Conservation (phyloP, 108 stramenopile species). For the Schizochytrium sp. region DNA sequence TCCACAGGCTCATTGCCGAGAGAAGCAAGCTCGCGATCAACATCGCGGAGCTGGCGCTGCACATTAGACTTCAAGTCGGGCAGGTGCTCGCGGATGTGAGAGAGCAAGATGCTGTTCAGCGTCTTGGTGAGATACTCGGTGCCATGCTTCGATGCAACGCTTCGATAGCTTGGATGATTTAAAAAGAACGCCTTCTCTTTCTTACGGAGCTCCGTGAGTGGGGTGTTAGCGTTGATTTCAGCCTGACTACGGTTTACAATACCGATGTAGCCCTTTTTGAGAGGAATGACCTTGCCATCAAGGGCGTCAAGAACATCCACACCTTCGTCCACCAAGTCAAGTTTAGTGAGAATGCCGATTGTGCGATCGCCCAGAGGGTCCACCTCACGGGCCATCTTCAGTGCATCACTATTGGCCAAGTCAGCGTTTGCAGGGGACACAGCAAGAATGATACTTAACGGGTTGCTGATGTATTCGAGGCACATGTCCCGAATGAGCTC, state of each 20-base stretch:
- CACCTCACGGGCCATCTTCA: slow-evolving; percentile 91
- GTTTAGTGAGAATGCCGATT: slow-evolving; percentile 96
- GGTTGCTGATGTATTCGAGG: slow-evolving; percentile 88
- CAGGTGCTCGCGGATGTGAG: slow-evolving; percentile 95
- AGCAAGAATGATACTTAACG: slow-evolving; percentile 95
- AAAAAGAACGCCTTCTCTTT: slow-evolving; percentile 93
- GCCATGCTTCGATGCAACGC: slow-evolving; percentile 32
- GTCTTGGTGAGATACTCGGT: slow-evolving; percentile 62
- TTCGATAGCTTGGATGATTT: slow-evolving; percentile 87
- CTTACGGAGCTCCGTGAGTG: slow-evolving; percentile 82
- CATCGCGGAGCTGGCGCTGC: slow-evolving; percentile 86
- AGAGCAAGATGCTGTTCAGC: slow-evolving; percentile 90
- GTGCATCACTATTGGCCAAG: slow-evolving; percentile 94
- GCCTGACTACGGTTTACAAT: slow-evolving; percentile 96
- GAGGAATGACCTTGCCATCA: slow-evolving; percentile 88
- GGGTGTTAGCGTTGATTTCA: slow-evolving; percentile 88
- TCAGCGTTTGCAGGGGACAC: slow-evolving; percentile 96
- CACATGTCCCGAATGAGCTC: slow-evolving; percentile 92
- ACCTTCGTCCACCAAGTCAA: slow-evolving; percentile 98
- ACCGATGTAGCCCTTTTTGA: slow-evolving; percentile 92
- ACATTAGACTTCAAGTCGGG: slow-evolving; percentile 94
- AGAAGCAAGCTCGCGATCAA: slow-evolving; percentile 86
- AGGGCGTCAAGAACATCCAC: slow-evolving; percentile 91
- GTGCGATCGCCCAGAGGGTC: slow-evolving; percentile 93
- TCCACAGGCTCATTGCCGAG: slow-evolving; percentile 80